Evolutionary conservation across 2,329 filamentous ascomycete species (phyloP), one percentile per base, ranked within the genome.

Genomic region (Exophiala sideris): DNA sequence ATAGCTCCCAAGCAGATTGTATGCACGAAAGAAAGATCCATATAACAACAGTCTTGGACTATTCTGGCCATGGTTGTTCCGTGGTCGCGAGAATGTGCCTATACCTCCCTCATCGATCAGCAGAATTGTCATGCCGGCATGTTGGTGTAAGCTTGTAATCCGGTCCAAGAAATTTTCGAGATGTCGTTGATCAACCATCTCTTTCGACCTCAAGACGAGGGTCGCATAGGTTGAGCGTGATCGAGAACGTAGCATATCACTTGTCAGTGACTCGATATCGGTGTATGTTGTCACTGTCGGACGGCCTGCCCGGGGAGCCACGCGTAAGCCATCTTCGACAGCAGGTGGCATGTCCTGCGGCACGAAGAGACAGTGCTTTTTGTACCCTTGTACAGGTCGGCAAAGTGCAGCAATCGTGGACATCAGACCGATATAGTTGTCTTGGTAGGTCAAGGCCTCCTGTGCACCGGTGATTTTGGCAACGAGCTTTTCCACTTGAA

Each of bases 1-100:
- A 42, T 54, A 54, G 10, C 39, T 47, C 9, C 52, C 52, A n/a
- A 47, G 52, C 3, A 54, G 21, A n/a, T 47, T 41, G 16, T 50
- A 54, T 12, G 33, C 41, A 12, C 41, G 33, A 14, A 45, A 45
- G 35, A 54, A 54, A 16, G 52, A 54, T n/a, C 52, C 52, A 20
- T 38, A 50, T 5, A 54, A 16, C 16, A 54, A 33, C 12, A 54
- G 7, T 9, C n/a, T 24, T n/a, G 5, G 18, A 29, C 33, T 33
- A 14, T 34, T 3, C 20, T 24, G 38, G 6, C 16, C 11, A 18
- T 10, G 14, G 7, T n/a, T 10, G 14, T 6, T 20, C 14, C 11
- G 3, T 44, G 11, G 35, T 2, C 24, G 7, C 7, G 24, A 29
- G 4, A 44, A n/a, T 14, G 29, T 50, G 16, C 48, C 48, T 18